A percentile compares a stretch with the other conserved stretches of the same genome.
Evolutionary conservation across 306 rosid genomes (phyloP).

Genomic region (Trifolium repens): DNA sequence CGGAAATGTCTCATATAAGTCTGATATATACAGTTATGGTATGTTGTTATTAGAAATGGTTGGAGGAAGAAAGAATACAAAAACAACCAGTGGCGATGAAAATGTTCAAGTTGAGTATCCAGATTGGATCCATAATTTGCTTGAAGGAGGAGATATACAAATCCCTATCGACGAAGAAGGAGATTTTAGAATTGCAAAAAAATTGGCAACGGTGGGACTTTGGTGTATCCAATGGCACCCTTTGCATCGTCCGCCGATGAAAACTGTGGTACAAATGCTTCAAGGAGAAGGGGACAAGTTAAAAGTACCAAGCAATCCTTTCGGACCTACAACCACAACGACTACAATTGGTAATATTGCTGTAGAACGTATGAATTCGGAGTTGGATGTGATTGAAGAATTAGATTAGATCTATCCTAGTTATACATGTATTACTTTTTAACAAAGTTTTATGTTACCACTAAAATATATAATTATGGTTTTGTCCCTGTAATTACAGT

Average conservation of each 20-base stretch:
- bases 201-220: neutral
- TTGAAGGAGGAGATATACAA: neutral
- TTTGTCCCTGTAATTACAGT: too few relatives aligned
- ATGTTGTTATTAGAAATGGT: neutral
- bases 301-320: neutral
- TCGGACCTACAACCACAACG: neutral
- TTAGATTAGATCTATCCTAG: neutral
- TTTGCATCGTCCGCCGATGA: neutral
- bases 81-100: neutral
- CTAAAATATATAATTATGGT: too few relatives aligned
- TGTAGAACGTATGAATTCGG: neutral
- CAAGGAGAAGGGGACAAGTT: constrained; percentile 1
- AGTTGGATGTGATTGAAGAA: neutral
- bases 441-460: too few relatives aligned
- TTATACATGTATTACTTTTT: too few relatives aligned
- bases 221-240: neutral
- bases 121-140: neutral
- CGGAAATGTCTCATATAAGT: neutral
- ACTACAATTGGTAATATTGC: neutral
- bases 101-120: neutral
- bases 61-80: constrained; percentile 3
- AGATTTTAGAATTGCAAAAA: neutral
- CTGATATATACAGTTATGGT: neutral
- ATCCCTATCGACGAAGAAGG: neutral
- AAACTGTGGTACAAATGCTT: neutral